Conservation (phyloP, 2,329 filamentous ascomycete genomes). For the Paracorniculantispora psalliotae region DNA sequence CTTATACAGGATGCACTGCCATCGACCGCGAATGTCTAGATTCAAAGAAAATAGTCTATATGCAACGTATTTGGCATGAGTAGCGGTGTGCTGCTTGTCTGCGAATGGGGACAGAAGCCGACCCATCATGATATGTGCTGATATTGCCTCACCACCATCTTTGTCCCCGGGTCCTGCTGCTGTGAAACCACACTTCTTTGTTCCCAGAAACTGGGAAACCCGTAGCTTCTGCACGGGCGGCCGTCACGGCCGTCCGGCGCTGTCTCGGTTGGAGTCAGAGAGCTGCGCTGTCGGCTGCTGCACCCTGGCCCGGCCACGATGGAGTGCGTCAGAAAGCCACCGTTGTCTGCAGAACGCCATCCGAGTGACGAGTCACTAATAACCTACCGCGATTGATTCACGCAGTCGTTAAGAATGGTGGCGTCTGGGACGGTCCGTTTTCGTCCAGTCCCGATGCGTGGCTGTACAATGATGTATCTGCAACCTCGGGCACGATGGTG, state of each 20-base stretch:
- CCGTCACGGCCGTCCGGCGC: no score
- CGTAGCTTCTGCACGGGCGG: neutral
- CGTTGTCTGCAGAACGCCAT: neutral
- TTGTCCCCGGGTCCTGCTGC: neutral
- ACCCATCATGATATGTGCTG: neutral
- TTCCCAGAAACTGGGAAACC: neutral
- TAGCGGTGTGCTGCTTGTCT: neutral
- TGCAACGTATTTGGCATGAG: neutral
- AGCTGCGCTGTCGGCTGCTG: neutral
- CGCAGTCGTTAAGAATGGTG: neutral
- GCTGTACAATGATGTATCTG: neutral
- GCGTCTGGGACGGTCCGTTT: neutral
- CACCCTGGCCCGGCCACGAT: neutral
- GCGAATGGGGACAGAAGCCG: neutral
- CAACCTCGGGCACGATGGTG: neutral
- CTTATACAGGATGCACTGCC: no score
- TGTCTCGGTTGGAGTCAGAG: neutral
- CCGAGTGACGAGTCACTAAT: neutral
- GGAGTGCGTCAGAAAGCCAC: neutral
- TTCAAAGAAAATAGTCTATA: neutral
- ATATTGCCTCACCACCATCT: slow-evolving; percentile 3
- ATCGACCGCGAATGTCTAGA: no score
- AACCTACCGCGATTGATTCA: neutral
- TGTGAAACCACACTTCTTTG: neutral
- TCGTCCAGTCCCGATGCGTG: neutral